These are phyloP conservation scores for Saccharomycopsis sp. DNA, from an alignment of 805 yeast species.

Conservation along the genomic window DNA sequence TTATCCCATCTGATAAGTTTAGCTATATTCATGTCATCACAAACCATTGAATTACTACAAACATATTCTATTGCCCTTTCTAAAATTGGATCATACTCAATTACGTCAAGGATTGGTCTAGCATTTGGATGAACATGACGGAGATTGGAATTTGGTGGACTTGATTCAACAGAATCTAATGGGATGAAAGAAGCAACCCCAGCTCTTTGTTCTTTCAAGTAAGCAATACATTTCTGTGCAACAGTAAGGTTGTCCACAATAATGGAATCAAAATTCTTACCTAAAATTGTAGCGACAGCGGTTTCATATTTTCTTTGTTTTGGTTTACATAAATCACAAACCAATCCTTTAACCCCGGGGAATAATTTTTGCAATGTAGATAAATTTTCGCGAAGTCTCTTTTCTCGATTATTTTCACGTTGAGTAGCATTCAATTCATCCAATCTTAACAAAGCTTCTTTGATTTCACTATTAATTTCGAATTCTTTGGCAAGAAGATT, in stretches of 20 bases:
- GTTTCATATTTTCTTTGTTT: slow-evolving; percentile 60
- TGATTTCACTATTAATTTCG: slow-evolving; percentile 56
- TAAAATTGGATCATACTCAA: slow-evolving; percentile 57
- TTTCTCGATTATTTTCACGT: slow-evolving; percentile 68
- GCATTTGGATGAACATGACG: slow-evolving; percentile 48
- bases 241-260: slow-evolving; percentile 67
- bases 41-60: slow-evolving; percentile 72
- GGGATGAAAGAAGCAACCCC: slow-evolving; percentile 90
- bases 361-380: slow-evolving; percentile 60
- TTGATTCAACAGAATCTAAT: slow-evolving; percentile 62
- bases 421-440: slow-evolving; percentile 71
- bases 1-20: slow-evolving; percentile 63
- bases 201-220: slow-evolving; percentile 74
- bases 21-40: slow-evolving; percentile 66
- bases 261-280: slow-evolving; percentile 72
- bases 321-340: slow-evolving; percentile 76
- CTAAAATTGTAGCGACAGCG: slow-evolving; percentile 73
- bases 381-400: slow-evolving; percentile 65
- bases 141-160: slow-evolving; percentile 44
- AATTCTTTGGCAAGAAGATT: slow-evolving; percentile 41
- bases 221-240: slow-evolving; percentile 71
- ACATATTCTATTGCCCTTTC: slow-evolving; percentile 77
- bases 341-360: slow-evolving; percentile 80
- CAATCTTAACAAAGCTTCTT: slow-evolving; percentile 50
- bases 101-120: slow-evolving; percentile 65